Evolutionary conservation across 2,329 filamentous ascomycete species (phyloP), one percentile per base, ranked within the genome.

Genomic region (Arthrobotrys musiformis): DNA sequence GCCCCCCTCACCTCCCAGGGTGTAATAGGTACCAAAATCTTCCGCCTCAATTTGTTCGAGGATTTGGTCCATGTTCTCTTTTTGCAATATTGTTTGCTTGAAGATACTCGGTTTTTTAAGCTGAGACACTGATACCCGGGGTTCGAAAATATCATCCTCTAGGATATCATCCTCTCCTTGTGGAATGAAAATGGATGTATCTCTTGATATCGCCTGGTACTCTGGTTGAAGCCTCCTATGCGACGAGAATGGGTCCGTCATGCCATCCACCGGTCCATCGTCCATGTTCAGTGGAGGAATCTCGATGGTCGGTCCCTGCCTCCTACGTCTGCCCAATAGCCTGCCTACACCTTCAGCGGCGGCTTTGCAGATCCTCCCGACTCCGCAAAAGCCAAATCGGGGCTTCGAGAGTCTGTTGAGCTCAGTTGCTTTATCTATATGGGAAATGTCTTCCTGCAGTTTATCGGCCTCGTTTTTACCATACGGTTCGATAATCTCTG

Each of bases 191-290:
- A 48, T 26, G 5, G 63, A 56, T 40, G 33, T 58, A 33, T 75
- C 70, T 42, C 46, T 63, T 15, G 69, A 61, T 5, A 24, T 42
- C 35, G 60, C 11, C 5, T 19, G 33, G 0, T 44, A 75, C 11
- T 54, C 63, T 2, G 42, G 17, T 24, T 24, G 33, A 6, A 75
- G 26, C 6, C 42, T 35, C 26, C 62, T 37, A 4, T 28, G 40
- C 3, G 54, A 68, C 11, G 62, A 68, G 5, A 75, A 48, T n/a
- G 69, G 40, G 19, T 61, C 69, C 4, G 61, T 61, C 4, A 13
- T 13, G 35, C 19, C 62, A 13, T 48, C 54, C 6, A 56, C 17
- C 22, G 33, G 46, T 8, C 26, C 11, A 8, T 40, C 37, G 17
- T 68, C 44, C 22, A 62, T 19, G 30, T 46, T 52, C 0, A 75